These are phyloP conservation scores for Candida pini DNA, from an alignment of 805 yeast genomes.

Conservation along the genomic window DNA sequence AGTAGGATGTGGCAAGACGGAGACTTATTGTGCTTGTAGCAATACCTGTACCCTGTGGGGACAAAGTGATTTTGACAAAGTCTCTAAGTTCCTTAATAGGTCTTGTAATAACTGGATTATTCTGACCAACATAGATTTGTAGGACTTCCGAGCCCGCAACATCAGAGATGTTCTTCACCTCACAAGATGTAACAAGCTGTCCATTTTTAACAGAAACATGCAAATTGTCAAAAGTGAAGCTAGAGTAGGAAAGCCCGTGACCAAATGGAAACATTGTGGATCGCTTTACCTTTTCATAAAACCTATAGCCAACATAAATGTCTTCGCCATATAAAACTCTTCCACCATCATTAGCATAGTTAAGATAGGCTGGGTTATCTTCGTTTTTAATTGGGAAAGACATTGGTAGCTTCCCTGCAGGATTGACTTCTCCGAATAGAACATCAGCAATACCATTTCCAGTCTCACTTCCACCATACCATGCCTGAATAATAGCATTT, in stretches of 20 bases:
- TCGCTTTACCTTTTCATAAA: conserved; percentile 33
- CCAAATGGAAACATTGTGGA: conserved; percentile 40
- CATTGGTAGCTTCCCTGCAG: conserved; percentile 37
- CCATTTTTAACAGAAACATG: conserved; percentile 20
- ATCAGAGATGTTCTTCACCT: conserved; percentile 42
- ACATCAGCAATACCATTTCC: conserved; percentile 41
- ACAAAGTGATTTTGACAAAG: conserved; percentile 38
- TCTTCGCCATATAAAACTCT: conserved; percentile 40
- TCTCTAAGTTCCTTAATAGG: conserved; percentile 56
- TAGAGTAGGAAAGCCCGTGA: conserved; percentile 37
- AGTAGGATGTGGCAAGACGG: no score
- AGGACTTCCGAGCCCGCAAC: conserved; percentile 46
- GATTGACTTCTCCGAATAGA: conserved; percentile 37
- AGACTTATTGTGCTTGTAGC: no score
- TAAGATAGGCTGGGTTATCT: conserved; percentile 33
- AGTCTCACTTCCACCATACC: conserved; percentile 36
- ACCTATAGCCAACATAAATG: conserved; percentile 39
- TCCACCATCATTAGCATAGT: conserved; percentile 32
- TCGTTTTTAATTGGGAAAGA: conserved; percentile 33
- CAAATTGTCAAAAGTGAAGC: conserved; percentile 29
- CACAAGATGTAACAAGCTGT: conserved; percentile 24
- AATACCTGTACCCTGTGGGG: no score
- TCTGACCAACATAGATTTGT: conserved; percentile 41
- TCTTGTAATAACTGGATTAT: conserved; percentile 34
- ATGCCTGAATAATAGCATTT: conserved; percentile 29